A percentile compares a stretch with the other conserved stretches of the same genome.
Evolutionary conservation across 2,329 filamentous ascomycete genomes (phyloP).

Genomic region (Corinectria fuckeliana): DNA sequence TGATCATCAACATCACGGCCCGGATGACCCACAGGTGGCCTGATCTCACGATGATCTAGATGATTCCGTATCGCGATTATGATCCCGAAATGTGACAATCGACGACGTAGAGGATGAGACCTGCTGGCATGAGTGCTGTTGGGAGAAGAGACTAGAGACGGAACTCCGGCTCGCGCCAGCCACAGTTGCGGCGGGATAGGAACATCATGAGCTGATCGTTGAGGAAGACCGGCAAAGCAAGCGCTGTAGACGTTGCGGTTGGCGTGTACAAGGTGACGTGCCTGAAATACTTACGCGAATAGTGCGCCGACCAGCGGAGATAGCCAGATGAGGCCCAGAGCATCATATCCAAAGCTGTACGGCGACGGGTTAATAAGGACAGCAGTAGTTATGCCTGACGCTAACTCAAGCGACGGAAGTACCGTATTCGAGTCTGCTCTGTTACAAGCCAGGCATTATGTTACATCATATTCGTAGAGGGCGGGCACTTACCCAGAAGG

Average conservation of each 20-base stretch:
- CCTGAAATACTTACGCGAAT: slow-evolving; percentile 14
- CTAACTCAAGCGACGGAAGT: slow-evolving; percentile 45
- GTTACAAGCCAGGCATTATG: background rate
- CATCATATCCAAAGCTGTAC: slow-evolving; percentile 44
- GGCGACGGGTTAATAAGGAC: slow-evolving; percentile 40
- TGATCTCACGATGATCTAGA: too few relatives aligned
- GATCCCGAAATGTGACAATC: too few relatives aligned
- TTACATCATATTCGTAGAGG: background rate
- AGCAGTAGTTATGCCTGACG: slow-evolving; percentile 43
- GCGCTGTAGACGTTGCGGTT: background rate
- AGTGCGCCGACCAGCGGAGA: slow-evolving; percentile 39
- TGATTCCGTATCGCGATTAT: too few relatives aligned
- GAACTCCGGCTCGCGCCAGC: slow-evolving; percentile 45
- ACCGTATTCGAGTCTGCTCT: slow-evolving; percentile 43
- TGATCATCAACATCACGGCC: too few relatives aligned
- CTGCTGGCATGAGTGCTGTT: slow-evolving; percentile 47
- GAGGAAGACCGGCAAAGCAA: slow-evolving; percentile 37
- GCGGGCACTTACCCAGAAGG: background rate
- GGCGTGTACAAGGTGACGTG: background rate
- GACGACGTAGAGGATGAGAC: slow-evolving; percentile 40
- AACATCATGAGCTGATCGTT: slow-evolving; percentile 42
- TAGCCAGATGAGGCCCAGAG: slow-evolving; percentile 42
- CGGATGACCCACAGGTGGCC: too few relatives aligned
- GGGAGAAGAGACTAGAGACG: slow-evolving; percentile 43
- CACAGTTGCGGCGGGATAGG: slow-evolving; percentile 43